Evolutionary conservation across 345 rosid species (phyloP), one percentile per base, ranked within the genome.

Genomic region (Rubroshorea leprosula): DNA sequence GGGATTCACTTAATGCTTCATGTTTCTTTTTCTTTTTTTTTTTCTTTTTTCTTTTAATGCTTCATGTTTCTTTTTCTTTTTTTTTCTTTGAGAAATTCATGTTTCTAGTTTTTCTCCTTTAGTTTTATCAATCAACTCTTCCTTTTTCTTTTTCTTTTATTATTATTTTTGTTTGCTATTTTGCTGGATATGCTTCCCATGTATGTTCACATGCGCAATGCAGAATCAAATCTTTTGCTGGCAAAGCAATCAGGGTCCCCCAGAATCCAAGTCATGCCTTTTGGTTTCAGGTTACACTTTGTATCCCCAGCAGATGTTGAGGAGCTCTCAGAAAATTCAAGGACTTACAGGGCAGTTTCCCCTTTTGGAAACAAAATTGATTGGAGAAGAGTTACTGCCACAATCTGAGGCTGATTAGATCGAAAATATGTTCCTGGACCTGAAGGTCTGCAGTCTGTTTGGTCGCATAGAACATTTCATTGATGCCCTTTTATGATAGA

Each of bases 181-280:
- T 77, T 82, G 76, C 78, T 89, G 97, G 99, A 87, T 71, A 89
- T 93, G 97, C 79, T 93, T 31, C 97, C 97, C 47, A 89, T 85
- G 69, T 78, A 89, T 62, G 78, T 93, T 64, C 86, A 81, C 50
- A 93, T 89, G 91, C 85, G 80, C 63, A 84, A 86, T 54, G 97
- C 94, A 51, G 97, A 89, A 62, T 93, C 99, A 51, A 71, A 85
- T 74, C 86, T 93, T 60, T 93, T 82, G 87, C 99, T 39, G 97
- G 99, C 56, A 93, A 93, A 80, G 99, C 99, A 62, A 77, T 93
- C 70, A 83, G 94, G 75, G 86, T 93, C 70, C 90, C 89, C 45
- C 81, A 91, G 61, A 93, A 93, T 72, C 94, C 99, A 22, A 87
- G 90, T 72, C 74, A 83, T 58, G 72, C 87, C 44, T 83, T 87